Evolutionary conservation across 768 basidiomycete species (phyloP), one percentile per base, ranked within the genome.

Genomic region (Hericium rajendrae): DNA sequence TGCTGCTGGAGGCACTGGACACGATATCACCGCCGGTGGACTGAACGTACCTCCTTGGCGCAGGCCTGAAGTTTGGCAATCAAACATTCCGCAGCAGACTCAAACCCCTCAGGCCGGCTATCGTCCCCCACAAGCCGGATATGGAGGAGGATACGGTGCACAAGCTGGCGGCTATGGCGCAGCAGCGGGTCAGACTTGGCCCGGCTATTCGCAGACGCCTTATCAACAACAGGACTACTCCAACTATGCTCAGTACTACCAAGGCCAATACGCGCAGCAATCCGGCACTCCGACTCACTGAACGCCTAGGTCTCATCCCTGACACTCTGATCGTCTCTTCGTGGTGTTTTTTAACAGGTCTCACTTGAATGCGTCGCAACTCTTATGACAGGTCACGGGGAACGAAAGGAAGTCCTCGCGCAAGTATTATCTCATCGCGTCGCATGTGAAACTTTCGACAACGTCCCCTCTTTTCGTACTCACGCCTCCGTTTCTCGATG

Each of bases 41-140:
- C 83, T 87, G 51, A 90, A 86, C 66, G 80, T 92, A 57, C 91
- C 91, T 67, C 91, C 91, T 28, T 93, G 91, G 91, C 88, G 91
- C 66, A 87, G 89, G 60, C 91, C 91, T 4, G 91, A 93, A 71
- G 82, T 84, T 55, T 93, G 91, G 91, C 82, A 85, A 62, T 81
- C 84, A 58, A 67, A 60, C 59, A 63, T 52, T 55, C 59, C 75
- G 51, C 77, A 76, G 51, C 78, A 78, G 57, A 15, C 6, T 32
- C 32, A 32, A 13, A 51, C 39, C 48, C 56, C 54, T 39, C 78
- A 81, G 63, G 75, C 79, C 61, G 60, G 71, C 32, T 84, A 83
- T 72, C 81, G 87, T 56, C 86, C 88, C 37, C 86, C 85, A 53
- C 86, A 86, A 70, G 49, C 53, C 24, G 76, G 76, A 24, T 85